Percentiles rank a stretch among this genome's conserved stretches.
These are phyloP conservation scores for Dactylellina drechsleri DNA, from an alignment of 2,329 filamentous ascomycete genomes.

Conservation along the genomic window DNA sequence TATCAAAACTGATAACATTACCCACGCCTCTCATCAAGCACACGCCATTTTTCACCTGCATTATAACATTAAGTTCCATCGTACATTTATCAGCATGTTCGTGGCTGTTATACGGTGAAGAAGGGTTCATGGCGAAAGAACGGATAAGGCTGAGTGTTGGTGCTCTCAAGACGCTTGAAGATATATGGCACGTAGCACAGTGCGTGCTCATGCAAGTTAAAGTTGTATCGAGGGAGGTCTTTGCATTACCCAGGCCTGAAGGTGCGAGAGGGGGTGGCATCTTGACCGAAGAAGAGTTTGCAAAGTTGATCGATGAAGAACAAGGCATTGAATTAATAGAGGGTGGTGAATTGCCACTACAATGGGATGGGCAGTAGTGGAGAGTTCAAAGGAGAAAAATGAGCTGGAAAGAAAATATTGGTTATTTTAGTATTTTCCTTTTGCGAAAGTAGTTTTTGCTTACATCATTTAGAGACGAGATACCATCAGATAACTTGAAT, in stretches of 20 bases:
- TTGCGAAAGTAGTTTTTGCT: background rate
- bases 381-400: constrained; percentile 11
- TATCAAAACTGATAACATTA: constrained; percentile 78
- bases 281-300: constrained; percentile 70
- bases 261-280: constrained; percentile 68
- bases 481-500: constrained; percentile 13
- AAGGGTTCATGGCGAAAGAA: constrained; percentile 76
- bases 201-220: constrained; percentile 78
- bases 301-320: constrained; percentile 67
- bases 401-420: background rate
- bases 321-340: constrained; percentile 52
- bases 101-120: constrained; percentile 69
- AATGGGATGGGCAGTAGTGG: constrained; percentile 45
- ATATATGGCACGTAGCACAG: constrained; percentile 77
- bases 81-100: constrained; percentile 84
- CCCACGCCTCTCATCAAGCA: constrained; percentile 77
- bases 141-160: constrained; percentile 82
- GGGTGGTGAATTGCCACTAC: constrained; percentile 47
- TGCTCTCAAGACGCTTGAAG: constrained; percentile 74
- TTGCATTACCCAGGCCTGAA: constrained; percentile 68
- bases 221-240: constrained; percentile 80
- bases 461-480: constrained; percentile 30
- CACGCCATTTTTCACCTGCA: constrained; percentile 85
- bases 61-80: constrained; percentile 79
- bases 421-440: background rate